These are phyloP conservation scores for Neonectria faginata DNA, from an alignment of 2,329 filamentous ascomycete genomes.

Conservation along the genomic window DNA sequence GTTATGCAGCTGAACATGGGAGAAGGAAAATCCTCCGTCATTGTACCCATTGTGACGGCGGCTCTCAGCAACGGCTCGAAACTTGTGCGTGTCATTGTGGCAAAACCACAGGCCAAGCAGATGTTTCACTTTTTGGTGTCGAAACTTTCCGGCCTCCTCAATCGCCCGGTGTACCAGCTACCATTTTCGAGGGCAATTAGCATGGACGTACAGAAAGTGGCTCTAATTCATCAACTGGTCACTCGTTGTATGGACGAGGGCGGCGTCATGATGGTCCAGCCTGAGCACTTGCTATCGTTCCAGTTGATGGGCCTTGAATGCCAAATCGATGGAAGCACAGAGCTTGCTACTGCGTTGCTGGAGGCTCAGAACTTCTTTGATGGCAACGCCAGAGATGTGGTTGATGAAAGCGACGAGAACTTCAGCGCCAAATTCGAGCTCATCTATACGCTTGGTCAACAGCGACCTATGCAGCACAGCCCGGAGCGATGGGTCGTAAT, in stretches of 20 bases:
- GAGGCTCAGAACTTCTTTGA: slow-evolving; percentile 60
- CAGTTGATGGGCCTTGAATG: slow-evolving; percentile 70
- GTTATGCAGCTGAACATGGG: slow-evolving; percentile 80
- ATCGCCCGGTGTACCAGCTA: slow-evolving; percentile 65
- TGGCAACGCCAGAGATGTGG: slow-evolving; percentile 61
- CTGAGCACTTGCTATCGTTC: slow-evolving; percentile 73
- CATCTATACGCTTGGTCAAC: slow-evolving; percentile 70
- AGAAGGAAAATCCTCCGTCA: slow-evolving; percentile 76
- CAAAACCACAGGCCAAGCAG: slow-evolving; percentile 71
- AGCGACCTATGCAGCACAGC: slow-evolving; percentile 62
- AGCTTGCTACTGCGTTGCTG: slow-evolving; percentile 52
- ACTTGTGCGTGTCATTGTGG: slow-evolving; percentile 69
- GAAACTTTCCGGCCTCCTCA: slow-evolving; percentile 65
- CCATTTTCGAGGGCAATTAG: slow-evolving; percentile 67
- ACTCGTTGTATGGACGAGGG: slow-evolving; percentile 59
- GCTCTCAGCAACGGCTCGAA: slow-evolving; percentile 61
- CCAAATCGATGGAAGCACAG: slow-evolving; percentile 45
- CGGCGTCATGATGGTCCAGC: slow-evolving; percentile 70
- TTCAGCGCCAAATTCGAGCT: slow-evolving; percentile 71
- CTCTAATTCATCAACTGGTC: slow-evolving; percentile 53
- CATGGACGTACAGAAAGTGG: slow-evolving; percentile 48
- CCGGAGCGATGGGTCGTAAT: slow-evolving; percentile 68
- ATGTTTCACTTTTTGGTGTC: slow-evolving; percentile 57
- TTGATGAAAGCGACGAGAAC: slow-evolving; percentile 75
- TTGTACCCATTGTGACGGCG: slow-evolving; percentile 72